Percentiles rank a stretch among this genome's conserved stretches.
phyloP scores from a whole-genome alignment of 371 early-diverging fungal species.

The Mortierella sp. region DNA sequence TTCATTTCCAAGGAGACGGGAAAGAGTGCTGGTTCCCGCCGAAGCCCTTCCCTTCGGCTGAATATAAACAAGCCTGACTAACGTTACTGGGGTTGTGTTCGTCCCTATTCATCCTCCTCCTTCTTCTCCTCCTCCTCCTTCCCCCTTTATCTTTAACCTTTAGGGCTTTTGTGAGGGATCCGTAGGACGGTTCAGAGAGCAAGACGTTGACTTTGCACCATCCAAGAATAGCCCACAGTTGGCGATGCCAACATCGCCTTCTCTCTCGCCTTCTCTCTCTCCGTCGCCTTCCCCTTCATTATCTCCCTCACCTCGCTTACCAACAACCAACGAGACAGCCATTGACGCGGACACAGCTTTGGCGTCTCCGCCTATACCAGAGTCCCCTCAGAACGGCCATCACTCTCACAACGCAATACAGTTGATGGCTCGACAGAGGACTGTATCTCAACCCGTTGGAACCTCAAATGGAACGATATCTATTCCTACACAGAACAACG shows the following conservation, averaged over 20 bases:
- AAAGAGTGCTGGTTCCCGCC: no score
- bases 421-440: conserved; percentile 8
- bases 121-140: conserved; percentile 1
- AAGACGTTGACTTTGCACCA: conserved; percentile 60
- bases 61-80: no score
- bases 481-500: conserved; percentile 10
- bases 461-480: not conserved
- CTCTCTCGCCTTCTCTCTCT: conserved; percentile 8
- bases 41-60: not conserved
- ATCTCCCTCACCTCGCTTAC: not conserved
- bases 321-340: not conserved
- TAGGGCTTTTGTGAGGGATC: conserved; percentile 70
- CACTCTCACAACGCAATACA: not conserved
- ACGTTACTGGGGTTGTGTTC: not conserved
- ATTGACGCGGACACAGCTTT: not conserved
- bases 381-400: not conserved
- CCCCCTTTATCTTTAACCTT: not conserved
- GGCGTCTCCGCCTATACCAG: not conserved
- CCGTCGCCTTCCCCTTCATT: conserved; percentile 6
- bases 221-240: conserved; percentile 10
- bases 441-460: conserved; percentile 12
- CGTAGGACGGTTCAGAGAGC: conserved; percentile 64
- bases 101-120: not conserved
- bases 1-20: no score
- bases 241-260: conserved; percentile 4